Percentiles rank a stretch among this genome's conserved stretches.
These are phyloP conservation scores for Fistulifera solaris DNA, from an alignment of 108 stramenopile species.

Conservation along the genomic window DNA sequence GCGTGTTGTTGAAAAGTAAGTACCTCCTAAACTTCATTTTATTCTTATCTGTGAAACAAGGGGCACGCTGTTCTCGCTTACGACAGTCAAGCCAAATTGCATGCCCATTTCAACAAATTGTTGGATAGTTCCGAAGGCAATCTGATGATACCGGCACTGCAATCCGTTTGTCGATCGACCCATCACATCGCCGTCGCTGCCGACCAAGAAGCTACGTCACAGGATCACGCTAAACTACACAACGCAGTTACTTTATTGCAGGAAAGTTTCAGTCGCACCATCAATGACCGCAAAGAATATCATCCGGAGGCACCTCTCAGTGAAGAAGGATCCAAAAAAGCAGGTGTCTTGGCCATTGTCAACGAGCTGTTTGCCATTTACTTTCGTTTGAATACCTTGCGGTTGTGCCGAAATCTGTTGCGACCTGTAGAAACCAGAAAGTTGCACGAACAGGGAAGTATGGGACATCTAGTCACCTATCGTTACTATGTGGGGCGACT, in stretches of 20 bases:
- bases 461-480: slow-evolving; percentile 89
- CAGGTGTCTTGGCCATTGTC: slow-evolving; percentile 77
- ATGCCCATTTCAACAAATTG: slow-evolving; percentile 55
- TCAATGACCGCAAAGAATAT: slow-evolving; percentile 76
- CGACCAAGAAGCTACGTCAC: slow-evolving; percentile 24
- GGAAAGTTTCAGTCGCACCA: slow-evolving; percentile 68
- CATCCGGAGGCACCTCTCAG: slow-evolving; percentile 6
- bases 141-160: slow-evolving; percentile 73
- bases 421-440: slow-evolving; percentile 67
- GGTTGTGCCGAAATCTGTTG: slow-evolving; percentile 87
- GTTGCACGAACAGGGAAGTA: slow-evolving; percentile 55
- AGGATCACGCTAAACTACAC: slow-evolving; percentile 62
- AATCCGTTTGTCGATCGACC: slow-evolving; percentile 62
- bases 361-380: slow-evolving; percentile 91
- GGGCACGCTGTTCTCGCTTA: slow-evolving; percentile 42
- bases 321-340: slow-evolving; percentile 71
- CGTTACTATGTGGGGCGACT: slow-evolving; percentile 85
- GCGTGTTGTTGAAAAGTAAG: neutral
- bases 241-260: slow-evolving; percentile 69
- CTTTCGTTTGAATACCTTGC: slow-evolving; percentile 86
- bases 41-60: slow-evolving; percentile 10
- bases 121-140: slow-evolving; percentile 67
- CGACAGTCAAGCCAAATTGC: slow-evolving; percentile 55
- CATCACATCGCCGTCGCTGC: slow-evolving; percentile 53
- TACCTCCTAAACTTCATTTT: slow-evolving; percentile 6